A percentile compares a stretch with the other conserved stretches of the same genome.
These are phyloP conservation scores for Cymbopogon flexuosus DNA, from an alignment of 202 grass and related monocot genomes.

Conservation along the genomic window DNA sequence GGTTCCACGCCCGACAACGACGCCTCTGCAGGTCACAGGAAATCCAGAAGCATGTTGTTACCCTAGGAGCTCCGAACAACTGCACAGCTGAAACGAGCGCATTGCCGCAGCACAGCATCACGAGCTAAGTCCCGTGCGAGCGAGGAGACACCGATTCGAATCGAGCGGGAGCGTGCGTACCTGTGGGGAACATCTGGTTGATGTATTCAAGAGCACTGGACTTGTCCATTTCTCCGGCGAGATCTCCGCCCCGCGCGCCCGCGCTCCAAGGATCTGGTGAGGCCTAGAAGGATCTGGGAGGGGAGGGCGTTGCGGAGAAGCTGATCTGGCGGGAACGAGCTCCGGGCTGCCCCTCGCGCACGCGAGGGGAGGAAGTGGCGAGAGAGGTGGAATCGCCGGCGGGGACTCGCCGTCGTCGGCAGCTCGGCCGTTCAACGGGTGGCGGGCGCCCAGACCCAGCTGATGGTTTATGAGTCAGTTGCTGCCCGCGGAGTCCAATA, in stretches of 20 bases:
- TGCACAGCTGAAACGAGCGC: conserved; percentile 33
- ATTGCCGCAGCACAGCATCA: conserved; percentile 24
- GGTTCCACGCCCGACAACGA: conserved; percentile 89
- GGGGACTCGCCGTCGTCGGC: conserved; percentile 38
- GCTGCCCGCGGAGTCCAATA: conserved; percentile 28
- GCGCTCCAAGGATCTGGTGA: conserved; percentile 34
- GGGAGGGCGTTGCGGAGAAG: neutral
- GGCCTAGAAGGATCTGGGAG: conserved; percentile 32
- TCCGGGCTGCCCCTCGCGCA: neutral
- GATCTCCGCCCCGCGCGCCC: conserved; percentile 31
- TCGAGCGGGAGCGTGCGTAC: conserved; percentile 20
- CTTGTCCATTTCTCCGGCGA: conserved; percentile 69
- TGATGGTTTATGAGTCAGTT: conserved; percentile 32
- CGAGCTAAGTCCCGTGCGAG: conserved; percentile 1
- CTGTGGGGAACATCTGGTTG: conserved; percentile 98
- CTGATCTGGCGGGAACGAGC: conserved; percentile 19
- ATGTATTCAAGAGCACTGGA: conserved; percentile 97
- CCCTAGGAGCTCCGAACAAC: conserved; percentile 22
- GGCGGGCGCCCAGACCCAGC: conserved; percentile 28
- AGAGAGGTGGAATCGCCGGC: conserved; percentile 33
- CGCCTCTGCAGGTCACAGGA: conserved; percentile 55
- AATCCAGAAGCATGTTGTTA: conserved; percentile 19
- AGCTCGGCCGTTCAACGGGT: conserved; percentile 34
- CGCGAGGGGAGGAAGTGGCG: neutral
- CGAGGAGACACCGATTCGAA: conserved; percentile 16